Evolutionary conservation across 768 basidiomycete genomes (phyloP).

Genomic region (Dentipellis fragilis): DNA sequence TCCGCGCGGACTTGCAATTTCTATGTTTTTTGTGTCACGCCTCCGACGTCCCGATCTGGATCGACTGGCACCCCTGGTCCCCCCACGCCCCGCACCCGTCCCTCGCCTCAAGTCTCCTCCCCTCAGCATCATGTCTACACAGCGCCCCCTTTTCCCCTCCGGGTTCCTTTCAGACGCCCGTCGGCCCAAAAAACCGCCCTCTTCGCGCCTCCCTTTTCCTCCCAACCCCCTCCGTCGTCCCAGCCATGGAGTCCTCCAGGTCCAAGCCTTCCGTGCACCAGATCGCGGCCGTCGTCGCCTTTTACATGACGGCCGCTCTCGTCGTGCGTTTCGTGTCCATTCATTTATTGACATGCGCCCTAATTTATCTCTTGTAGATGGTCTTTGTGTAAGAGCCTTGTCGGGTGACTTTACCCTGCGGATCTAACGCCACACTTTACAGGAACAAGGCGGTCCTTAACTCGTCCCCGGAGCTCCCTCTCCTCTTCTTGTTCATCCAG

Average conservation of each 20-base stretch:
- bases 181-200: not conserved
- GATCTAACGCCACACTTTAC: conserved; percentile 3
- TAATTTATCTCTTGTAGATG: conserved; percentile 25
- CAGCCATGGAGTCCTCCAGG: conserved; percentile 22
- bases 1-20: no score
- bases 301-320: conserved; percentile 72
- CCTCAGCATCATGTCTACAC: no score
- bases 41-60: no score
- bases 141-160: no score
- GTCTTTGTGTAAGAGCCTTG: conserved; percentile 32
- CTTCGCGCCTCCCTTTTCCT: not conserved
- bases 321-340: conserved; percentile 38
- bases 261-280: conserved; percentile 29
- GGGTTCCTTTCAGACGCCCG: no score
- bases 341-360: not conserved
- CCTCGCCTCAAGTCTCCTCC: not conserved
- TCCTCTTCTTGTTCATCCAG: conserved; percentile 59
- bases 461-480: conserved; percentile 52
- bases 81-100: no score
- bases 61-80: no score
- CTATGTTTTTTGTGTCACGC: no score
- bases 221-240: not conserved
- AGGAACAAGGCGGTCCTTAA: conserved; percentile 75
- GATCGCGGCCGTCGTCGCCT: conserved; percentile 62
- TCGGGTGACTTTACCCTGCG: conserved; percentile 1